These are phyloP conservation scores for Byssochlamys sp. DNA, from an alignment of 2,329 filamentous ascomycete species.

Conservation along the genomic window DNA sequence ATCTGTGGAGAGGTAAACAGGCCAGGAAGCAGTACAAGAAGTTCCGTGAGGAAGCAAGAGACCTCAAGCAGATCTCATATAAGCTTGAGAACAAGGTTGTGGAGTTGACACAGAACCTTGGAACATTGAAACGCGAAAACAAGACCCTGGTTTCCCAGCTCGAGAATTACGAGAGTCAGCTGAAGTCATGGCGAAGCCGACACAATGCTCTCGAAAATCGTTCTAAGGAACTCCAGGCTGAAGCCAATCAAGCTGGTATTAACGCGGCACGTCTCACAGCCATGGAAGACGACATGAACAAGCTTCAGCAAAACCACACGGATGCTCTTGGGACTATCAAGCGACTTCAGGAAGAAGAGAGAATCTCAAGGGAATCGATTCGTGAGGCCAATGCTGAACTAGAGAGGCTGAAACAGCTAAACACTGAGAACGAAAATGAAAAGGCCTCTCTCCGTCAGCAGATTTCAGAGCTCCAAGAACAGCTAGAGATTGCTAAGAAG, in stretches of 20 bases:
- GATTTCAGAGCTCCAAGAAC: conserved; percentile 79
- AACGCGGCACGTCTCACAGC: conserved; percentile 78
- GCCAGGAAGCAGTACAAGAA: conserved; percentile 81
- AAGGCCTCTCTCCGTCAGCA: conserved; percentile 79
- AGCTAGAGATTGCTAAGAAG: conserved; percentile 77
- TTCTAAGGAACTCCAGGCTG: conserved; percentile 86
- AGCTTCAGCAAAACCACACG: conserved; percentile 76
- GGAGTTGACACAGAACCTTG: conserved; percentile 86
- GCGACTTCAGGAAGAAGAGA: conserved; percentile 88
- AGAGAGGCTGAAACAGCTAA: conserved; percentile 65
- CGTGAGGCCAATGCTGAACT: conserved; percentile 70
- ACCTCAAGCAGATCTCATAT: conserved; percentile 98
- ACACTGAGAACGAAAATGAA: conserved; percentile 69
- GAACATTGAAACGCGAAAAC: conserved; percentile 88
- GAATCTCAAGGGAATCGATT: conserved; percentile 70
- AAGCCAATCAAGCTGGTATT: conserved; percentile 96
- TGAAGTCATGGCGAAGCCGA: conserved; percentile 89
- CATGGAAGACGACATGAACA: conserved; percentile 93
- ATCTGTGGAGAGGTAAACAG: conserved; percentile 74
- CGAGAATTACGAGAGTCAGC: conserved; percentile 88
- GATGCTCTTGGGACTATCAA: conserved; percentile 87
- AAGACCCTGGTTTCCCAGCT: conserved; percentile 79
- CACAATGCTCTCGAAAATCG: conserved; percentile 82
- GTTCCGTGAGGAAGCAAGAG: conserved; percentile 86
- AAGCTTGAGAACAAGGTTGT: conserved; percentile 99